Conservation (phyloP, 2,329 filamentous ascomycete genomes). For the Leptographium radiaticola region DNA sequence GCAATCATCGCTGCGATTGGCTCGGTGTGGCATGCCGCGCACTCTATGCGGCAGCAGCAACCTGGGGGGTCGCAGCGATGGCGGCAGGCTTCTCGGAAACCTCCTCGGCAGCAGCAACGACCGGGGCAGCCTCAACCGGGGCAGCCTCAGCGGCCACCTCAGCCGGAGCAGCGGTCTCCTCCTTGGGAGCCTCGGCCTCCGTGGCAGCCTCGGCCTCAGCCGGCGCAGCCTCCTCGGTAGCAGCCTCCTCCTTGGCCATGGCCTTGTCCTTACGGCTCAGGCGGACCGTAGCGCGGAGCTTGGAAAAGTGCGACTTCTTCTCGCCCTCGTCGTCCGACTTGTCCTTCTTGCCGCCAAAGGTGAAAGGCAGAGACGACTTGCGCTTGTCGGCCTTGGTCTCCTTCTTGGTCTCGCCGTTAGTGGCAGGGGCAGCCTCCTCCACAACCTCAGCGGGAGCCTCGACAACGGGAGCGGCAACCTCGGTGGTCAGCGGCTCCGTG, state of each 20-base stretch:
- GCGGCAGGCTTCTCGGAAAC: slow-evolving; percentile 19
- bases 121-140: slow-evolving; percentile 1
- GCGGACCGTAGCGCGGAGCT: slow-evolving; percentile 46
- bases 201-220: slow-evolving; percentile 14
- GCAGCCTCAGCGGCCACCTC: slow-evolving; percentile 15
- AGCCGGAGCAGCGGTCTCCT: slow-evolving; percentile 14
- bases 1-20: neutral
- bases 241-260: slow-evolving; percentile 29
- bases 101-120: slow-evolving; percentile 17
- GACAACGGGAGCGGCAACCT: slow-evolving; percentile 34
- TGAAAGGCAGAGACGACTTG: slow-evolving; percentile 63
- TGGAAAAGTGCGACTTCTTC: slow-evolving; percentile 48
- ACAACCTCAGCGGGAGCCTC: slow-evolving; percentile 31
- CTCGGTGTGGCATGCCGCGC: slow-evolving; percentile 1
- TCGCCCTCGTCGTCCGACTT: slow-evolving; percentile 52
- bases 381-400: slow-evolving; percentile 65
- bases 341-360: slow-evolving; percentile 63
- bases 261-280: slow-evolving; percentile 28
- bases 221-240: slow-evolving; percentile 25
- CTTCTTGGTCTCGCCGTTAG: slow-evolving; percentile 44
- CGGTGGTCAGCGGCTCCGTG: slow-evolving; percentile 40
- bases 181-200: neutral
- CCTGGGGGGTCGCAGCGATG: slow-evolving; percentile 29
- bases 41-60: slow-evolving; percentile 39
- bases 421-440: slow-evolving; percentile 21